phyloP scores from a whole-genome alignment of 2,329 filamentous ascomycete species.

The Cladosporium phlei region DNA sequence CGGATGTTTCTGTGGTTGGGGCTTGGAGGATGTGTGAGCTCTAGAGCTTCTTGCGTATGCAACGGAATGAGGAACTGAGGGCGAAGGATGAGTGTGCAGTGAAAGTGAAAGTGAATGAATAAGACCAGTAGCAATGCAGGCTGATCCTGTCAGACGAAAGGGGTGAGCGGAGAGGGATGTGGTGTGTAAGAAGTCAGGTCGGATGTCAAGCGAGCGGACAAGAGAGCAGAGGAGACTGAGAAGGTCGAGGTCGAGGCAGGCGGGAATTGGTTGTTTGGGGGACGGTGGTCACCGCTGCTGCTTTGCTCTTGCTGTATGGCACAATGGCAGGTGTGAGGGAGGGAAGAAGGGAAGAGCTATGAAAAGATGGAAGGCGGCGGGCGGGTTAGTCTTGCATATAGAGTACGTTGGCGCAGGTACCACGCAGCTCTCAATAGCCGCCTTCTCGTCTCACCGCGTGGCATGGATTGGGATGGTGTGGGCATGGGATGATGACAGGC shows the following conservation, averaged over 20 bases:
- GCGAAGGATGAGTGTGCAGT: neutral
- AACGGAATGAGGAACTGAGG: neutral
- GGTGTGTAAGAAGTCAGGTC: neutral
- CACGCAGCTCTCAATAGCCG: too few species aligned
- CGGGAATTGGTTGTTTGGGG: conserved; percentile 1
- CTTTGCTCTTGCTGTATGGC: neutral
- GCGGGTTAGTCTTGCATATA: too few species aligned
- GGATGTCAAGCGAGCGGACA: neutral
- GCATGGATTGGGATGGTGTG: too few species aligned
- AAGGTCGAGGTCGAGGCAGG: conserved; percentile 4
- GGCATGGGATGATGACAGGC: neutral
- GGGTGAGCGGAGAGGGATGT: conserved; percentile 3
- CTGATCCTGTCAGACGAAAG: conserved; percentile 2
- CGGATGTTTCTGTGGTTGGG: neutral
- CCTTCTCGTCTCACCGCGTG: conserved; percentile 8
- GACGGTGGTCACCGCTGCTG: conserved; percentile 1
- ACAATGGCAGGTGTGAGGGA: neutral
- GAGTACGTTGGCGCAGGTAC: conserved; percentile 9
- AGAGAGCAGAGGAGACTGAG: too few species aligned
- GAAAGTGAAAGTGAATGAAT: neutral
- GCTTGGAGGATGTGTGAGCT: conserved; percentile 5
- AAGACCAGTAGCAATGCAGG: conserved; percentile 11
- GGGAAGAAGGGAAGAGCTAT: neutral
- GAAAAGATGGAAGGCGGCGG: conserved; percentile 5
- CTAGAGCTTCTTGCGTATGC: neutral